Evolutionary conservation across 78 protist species (phyloP), one percentile per base, ranked within the genome.

Genomic region (Dictyostelium citrinum): DNA sequence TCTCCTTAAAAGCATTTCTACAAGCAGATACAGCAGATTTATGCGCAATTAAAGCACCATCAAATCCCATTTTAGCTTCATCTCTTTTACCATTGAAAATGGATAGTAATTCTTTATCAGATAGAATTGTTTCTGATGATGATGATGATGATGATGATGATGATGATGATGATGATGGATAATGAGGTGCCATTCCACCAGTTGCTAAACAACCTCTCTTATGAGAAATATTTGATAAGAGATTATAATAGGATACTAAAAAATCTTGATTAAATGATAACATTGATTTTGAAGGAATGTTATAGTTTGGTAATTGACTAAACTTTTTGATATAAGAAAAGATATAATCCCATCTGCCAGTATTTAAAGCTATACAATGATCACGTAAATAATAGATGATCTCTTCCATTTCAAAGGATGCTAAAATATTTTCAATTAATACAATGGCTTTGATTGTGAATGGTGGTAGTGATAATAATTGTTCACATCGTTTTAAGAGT

Each of bases 311-410:
- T 39, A 82, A 78, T 27, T 83, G 60, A 35, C 84, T 41, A 45
- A 95, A 86, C 72, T 81, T 96, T 70, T 91, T 90, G 20, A 96
- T 90, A 55, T 60, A 85, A 39, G 95, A 90, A 81, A 93, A 93
- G n/a, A 93, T 90, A 22, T 96, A 96, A 70, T 96, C 93, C 97
- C 97, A 96, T 14, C 96, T 83, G 29, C 97, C 97, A 68, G 96
- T 86, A 49, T 96, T 96, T 51, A 96, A 85, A 6, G 94, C 97
- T 1, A 94, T 92, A 22, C 86, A 58, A 91, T 93, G 58, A 17
- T 96, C 96, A 1, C 86, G 22, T 41, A 96, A 76, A 43, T 88
- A 83, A 55, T 90, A 96, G 33, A 93, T 90, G 39, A 96, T 92
- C 58, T 96, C 97, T 72, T 94, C 91, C 97, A 96, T 96, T 90